phyloP scores from a whole-genome alignment of 2,329 filamentous ascomycete genomes.

The Nothophoma quercina region DNA sequence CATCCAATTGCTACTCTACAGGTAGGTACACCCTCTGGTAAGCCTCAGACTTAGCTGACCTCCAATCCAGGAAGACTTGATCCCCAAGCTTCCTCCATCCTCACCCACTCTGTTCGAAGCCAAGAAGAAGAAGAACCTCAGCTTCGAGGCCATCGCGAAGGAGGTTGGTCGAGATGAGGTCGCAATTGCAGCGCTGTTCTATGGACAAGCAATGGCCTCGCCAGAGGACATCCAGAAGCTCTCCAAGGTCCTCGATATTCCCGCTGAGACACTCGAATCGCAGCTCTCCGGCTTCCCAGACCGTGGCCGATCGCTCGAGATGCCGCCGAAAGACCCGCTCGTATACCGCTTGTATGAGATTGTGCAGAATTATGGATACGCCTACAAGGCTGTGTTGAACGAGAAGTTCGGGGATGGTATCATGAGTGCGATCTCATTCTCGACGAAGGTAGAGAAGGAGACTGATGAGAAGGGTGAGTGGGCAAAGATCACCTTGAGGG shows the following conservation, averaged over 20 bases:
- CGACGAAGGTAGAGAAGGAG: conserved; percentile 93
- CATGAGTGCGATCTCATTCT: conserved; percentile 94
- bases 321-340: conserved; percentile 84
- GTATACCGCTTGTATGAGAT: conserved; percentile 94
- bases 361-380: conserved; percentile 95
- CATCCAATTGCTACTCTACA: conserved; percentile 51
- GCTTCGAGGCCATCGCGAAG: conserved; percentile 79
- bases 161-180: conserved; percentile 81
- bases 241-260: conserved; percentile 69
- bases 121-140: conserved; percentile 77
- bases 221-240: conserved; percentile 74
- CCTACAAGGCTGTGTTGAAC: conserved; percentile 93
- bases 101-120: conserved; percentile 79
- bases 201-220: conserved; percentile 81
- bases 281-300: conserved; percentile 80
- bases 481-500: conserved; percentile 83
- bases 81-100: conserved; percentile 73
- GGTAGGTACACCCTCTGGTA: conserved; percentile 24
- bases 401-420: conserved; percentile 86
- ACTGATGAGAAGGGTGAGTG: conserved; percentile 83
- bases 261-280: conserved; percentile 62
- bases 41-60: conserved; percentile 17
- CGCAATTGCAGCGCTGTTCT: conserved; percentile 87
- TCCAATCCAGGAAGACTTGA: conserved; percentile 65
- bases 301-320: conserved; percentile 77